Percentiles rank a stretch among this genome's conserved stretches.
These are phyloP conservation scores for Aspergillus phoenicis DNA, from an alignment of 2,329 filamentous ascomycete species.

Conservation along the genomic window DNA sequence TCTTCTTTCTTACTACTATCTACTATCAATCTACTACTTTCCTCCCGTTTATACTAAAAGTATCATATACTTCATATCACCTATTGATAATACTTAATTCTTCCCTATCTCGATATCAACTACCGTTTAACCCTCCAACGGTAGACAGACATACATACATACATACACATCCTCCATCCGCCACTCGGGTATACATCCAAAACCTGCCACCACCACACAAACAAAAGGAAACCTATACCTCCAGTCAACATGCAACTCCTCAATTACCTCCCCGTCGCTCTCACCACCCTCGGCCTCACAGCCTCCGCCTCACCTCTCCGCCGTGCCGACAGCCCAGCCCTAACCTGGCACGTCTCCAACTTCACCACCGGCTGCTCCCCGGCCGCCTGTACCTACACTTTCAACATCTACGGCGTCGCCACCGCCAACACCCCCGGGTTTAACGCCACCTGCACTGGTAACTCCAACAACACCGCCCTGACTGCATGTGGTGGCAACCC, in stretches of 20 bases:
- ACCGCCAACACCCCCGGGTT: slow-evolving; percentile 37
- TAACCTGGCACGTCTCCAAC: slow-evolving; percentile 37
- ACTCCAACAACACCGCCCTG: slow-evolving; percentile 21
- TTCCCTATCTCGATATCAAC: too few relatives aligned
- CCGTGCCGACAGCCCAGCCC: slow-evolving; percentile 16
- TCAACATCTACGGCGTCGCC: slow-evolving; percentile 32
- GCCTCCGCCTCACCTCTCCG: slow-evolving; percentile 22
- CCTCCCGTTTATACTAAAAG: not conserved
- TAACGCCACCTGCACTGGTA: slow-evolving; percentile 37
- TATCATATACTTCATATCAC: not conserved
- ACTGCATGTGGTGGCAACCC: slow-evolving; percentile 31
- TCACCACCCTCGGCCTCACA: slow-evolving; percentile 28
- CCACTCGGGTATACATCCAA: not conserved
- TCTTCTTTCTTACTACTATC: not conserved
- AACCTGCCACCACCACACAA: not conserved
- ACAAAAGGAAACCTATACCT: not conserved
- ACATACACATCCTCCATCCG: not conserved
- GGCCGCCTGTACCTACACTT: slow-evolving; percentile 36
- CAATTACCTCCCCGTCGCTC: slow-evolving; percentile 25
- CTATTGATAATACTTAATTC: slow-evolving; percentile 8
- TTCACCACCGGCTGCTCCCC: slow-evolving; percentile 37
- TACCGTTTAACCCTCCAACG: too few relatives aligned
- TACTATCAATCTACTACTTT: not conserved
- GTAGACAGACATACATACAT: too few relatives aligned
- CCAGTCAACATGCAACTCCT: slow-evolving; percentile 34